Evolutionary conservation across 1,284 basidiomycete genomes (phyloP).

Genomic region (Ustilago xerochloae): DNA sequence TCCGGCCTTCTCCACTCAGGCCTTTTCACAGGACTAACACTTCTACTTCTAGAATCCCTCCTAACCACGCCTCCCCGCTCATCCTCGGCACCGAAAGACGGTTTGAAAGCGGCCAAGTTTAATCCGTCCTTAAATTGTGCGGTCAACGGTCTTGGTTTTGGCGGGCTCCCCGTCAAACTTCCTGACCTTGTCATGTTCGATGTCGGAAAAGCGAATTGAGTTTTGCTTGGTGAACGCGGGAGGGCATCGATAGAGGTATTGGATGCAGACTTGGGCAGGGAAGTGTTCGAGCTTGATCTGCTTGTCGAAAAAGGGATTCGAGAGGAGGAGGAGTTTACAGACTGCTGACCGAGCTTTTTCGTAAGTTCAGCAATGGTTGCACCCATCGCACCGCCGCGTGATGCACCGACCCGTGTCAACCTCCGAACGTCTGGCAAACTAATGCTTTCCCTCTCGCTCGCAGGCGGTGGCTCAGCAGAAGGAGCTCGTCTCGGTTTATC

Average conservation of each 20-base stretch:
- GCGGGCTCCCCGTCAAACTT: constrained; percentile 41
- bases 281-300: constrained; percentile 9
- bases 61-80: constrained; percentile 10
- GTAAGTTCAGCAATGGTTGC: constrained; percentile 59
- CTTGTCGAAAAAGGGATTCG: constrained; percentile 7
- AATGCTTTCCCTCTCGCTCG: neutral
- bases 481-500: constrained; percentile 15
- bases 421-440: constrained; percentile 15
- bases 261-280: neutral
- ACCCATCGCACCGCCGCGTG: constrained; percentile 41
- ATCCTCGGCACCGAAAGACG: constrained; percentile 14
- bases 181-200: constrained; percentile 28
- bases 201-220: constrained; percentile 8
- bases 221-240: constrained; percentile 9
- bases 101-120: constrained; percentile 51
- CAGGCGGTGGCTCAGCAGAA: neutral
- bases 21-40: constrained; percentile 48
- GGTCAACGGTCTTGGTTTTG: constrained; percentile 52
- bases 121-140: constrained; percentile 49
- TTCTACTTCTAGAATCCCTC: constrained; percentile 50
- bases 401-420: constrained; percentile 11
- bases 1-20: neutral
- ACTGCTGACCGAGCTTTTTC: constrained; percentile 35
- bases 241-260: constrained; percentile 4
- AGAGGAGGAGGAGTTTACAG: constrained; percentile 5